Percentiles rank a stretch among this genome's conserved stretches.
Conservation (phyloP, 192 early-diverging fungal species). For the Podochytrium sp. region DNA sequence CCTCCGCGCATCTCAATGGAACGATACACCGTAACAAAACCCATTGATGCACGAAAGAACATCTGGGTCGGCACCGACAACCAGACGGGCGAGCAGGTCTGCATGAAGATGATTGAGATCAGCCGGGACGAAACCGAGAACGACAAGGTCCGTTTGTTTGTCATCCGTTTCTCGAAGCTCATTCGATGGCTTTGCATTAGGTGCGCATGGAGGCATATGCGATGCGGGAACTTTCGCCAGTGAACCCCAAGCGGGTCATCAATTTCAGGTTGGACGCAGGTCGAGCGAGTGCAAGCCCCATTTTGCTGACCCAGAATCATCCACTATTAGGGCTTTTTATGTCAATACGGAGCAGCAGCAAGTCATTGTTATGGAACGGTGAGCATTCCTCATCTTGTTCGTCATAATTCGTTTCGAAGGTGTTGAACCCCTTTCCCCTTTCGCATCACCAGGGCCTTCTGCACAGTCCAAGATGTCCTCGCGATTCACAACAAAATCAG, state of each 20-base stretch:
- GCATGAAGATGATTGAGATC: conserved; percentile 17
- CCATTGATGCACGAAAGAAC: neutral
- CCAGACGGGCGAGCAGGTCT: conserved; percentile 17
- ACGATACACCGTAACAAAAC: neutral
- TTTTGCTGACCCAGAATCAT: neutral
- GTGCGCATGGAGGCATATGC: neutral
- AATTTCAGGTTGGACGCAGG: neutral
- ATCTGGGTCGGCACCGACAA: conserved; percentile 20
- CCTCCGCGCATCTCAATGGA: too few species aligned
- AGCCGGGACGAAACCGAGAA: neutral
- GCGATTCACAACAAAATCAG: neutral
- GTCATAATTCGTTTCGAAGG: neutral
- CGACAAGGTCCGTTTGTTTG: neutral
- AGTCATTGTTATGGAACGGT: neutral
- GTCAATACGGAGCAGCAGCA: neutral
- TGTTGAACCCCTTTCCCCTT: too few species aligned
- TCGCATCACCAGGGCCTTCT: neutral
- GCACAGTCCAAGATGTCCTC: neutral
- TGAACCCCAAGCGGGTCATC: neutral
- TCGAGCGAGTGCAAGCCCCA: neutral
- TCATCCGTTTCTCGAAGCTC: too few species aligned
- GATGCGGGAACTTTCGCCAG: neutral
- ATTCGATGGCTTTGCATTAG: too few species aligned
- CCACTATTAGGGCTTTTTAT: neutral
- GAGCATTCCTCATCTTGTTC: neutral